A percentile compares a stretch with the other conserved stretches of the same genome.
Evolutionary conservation across 2,329 filamentous ascomycete species (phyloP).

Genomic region (Akanthomyces muscarius): DNA sequence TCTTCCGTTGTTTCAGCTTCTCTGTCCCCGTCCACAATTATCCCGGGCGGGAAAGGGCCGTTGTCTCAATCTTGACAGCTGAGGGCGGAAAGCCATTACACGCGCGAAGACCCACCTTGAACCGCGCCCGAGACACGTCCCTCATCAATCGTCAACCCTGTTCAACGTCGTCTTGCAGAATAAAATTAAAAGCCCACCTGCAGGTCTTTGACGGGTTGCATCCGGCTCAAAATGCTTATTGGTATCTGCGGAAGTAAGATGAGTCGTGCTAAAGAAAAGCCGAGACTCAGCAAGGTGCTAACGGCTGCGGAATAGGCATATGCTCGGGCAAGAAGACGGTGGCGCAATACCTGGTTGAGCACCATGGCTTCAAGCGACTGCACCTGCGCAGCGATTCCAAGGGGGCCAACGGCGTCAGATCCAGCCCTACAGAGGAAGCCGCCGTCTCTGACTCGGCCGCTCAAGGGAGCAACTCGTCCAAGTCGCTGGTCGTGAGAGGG

Average conservation of each 20-base stretch:
- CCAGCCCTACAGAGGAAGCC: neutral
- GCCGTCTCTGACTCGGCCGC: conserved; percentile 16
- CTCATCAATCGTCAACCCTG: neutral
- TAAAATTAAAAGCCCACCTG: conserved; percentile 4
- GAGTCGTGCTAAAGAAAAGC: conserved; percentile 10
- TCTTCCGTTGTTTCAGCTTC: neutral
- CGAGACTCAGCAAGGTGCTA: neutral
- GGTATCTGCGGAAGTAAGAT: conserved; percentile 68
- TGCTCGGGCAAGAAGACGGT: conserved; percentile 91
- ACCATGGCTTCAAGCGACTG: conserved; percentile 76
- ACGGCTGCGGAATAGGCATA: conserved; percentile 56
- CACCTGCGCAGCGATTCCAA: conserved; percentile 42
- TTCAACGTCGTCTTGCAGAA: neutral
- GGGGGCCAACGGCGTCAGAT: neutral
- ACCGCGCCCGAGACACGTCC: conserved; percentile 15
- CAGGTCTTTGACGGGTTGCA: neutral
- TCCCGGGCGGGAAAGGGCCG: neutral
- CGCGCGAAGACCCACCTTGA: conserved; percentile 13
- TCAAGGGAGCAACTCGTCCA: conserved; percentile 16
- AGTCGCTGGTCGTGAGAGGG: conserved; percentile 11
- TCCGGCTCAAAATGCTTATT: conserved; percentile 58
- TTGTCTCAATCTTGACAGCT: neutral
- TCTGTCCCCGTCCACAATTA: neutral
- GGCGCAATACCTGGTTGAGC: conserved; percentile 78
- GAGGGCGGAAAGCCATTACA: neutral